Conservation (phyloP, 352 stramenopile species). For the Thraustotheca clavata region DNA sequence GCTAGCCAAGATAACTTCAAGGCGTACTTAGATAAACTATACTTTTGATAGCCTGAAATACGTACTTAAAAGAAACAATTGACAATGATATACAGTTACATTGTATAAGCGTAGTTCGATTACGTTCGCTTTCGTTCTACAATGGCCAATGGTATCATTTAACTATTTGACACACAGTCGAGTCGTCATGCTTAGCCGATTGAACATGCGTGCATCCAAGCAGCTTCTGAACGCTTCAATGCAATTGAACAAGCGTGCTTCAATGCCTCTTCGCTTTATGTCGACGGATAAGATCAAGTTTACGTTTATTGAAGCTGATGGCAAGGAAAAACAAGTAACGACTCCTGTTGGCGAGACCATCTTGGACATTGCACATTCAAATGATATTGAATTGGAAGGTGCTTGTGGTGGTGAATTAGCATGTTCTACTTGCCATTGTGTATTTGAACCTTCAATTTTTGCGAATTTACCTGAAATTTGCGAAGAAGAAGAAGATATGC, state of each 20-base stretch:
- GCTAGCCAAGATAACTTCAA: background rate
- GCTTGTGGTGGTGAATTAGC: conserved; percentile 89
- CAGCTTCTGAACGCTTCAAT: background rate
- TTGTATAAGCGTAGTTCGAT: no score
- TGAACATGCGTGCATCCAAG: background rate
- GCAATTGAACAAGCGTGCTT: background rate
- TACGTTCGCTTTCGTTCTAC: background rate
- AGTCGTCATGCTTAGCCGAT: background rate
- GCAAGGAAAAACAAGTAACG: conserved; percentile 52
- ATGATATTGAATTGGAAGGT: conserved; percentile 90
- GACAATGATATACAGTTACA: no score
- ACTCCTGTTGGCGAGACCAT: conserved; percentile 69
- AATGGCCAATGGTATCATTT: conserved; percentile 11
- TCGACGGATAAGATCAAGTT: conserved; percentile 48
- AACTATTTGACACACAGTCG: background rate
- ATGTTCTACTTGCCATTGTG: conserved; percentile 91
- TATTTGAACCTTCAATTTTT: conserved; percentile 87
- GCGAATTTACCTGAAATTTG: conserved; percentile 78
- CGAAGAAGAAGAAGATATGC: conserved; percentile 94
- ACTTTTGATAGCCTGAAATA: background rate
- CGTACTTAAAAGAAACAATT: background rate
- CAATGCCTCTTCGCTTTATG: background rate
- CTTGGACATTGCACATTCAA: conserved; percentile 87
- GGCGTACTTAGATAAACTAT: background rate
- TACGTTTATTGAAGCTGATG: conserved; percentile 77